Conservation (phyloP, 1,139 yeast genomes). For the Blastobotrys capitulatus region DNA sequence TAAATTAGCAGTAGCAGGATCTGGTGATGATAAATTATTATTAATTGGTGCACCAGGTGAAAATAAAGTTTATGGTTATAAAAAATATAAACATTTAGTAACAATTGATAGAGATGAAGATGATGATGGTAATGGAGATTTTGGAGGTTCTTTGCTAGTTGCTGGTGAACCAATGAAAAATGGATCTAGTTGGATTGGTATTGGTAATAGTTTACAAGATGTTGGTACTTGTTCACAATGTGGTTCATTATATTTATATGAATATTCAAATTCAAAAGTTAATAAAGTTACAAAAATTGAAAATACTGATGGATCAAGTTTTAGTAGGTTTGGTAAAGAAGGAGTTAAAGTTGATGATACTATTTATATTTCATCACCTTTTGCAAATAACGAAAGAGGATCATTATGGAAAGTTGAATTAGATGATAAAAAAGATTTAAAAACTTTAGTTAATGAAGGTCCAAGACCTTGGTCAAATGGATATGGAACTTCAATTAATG, state of each 20-base stretch:
- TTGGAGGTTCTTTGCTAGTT: conserved; percentile 28
- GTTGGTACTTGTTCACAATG: conserved; percentile 29
- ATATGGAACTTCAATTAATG: conserved; percentile 38
- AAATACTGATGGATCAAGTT: conserved; percentile 14
- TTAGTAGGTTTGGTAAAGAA: conserved; percentile 35
- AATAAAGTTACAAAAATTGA: conserved; percentile 2
- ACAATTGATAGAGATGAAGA: conserved; percentile 2
- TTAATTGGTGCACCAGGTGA: conserved; percentile 32
- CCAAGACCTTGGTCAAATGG: conserved; percentile 35
- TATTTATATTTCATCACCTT: conserved; percentile 39
- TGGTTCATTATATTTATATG: conserved; percentile 34
- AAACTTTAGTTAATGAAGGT: conserved; percentile 23
- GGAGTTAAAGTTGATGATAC: conserved; percentile 27
- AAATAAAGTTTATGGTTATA: conserved; percentile 27
- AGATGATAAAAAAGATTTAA: conserved; percentile 9
- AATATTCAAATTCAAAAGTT: conserved; percentile 10
- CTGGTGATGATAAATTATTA: conserved; percentile 5
- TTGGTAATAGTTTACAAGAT: conserved; percentile 24
- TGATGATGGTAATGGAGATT: conserved; percentile 16
- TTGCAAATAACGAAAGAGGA: conserved; percentile 38
- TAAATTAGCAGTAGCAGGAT: conserved; percentile 1
- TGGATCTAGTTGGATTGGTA: conserved; percentile 22
- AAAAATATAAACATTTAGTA: conserved; percentile 6
- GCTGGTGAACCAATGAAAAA: conserved; percentile 15
- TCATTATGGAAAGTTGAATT: conserved; percentile 40